These are phyloP conservation scores for Phyllachora maydis DNA, from an alignment of 2,329 filamentous ascomycete species.

Conservation along the genomic window DNA sequence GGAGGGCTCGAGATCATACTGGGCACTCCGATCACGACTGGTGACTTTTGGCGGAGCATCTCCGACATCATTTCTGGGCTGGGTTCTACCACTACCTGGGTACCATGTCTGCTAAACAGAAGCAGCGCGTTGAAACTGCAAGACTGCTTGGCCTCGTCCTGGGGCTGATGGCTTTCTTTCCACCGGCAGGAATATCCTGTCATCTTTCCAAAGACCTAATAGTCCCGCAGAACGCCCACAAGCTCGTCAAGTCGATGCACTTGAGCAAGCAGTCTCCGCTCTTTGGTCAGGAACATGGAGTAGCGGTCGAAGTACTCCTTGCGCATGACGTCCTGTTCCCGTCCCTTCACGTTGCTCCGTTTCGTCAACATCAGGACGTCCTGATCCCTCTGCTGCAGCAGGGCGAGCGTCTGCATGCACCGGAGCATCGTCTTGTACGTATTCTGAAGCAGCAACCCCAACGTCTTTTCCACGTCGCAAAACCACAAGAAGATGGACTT, in stretches of 20 bases:
- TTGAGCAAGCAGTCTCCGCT: constrained; percentile 59
- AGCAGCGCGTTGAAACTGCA: not conserved
- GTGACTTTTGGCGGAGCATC: too few species aligned
- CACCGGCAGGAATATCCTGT: too few species aligned
- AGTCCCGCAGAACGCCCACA: constrained; percentile 67
- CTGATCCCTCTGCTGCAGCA: constrained; percentile 51
- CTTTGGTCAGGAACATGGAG: constrained; percentile 36
- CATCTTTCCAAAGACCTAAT: too few species aligned
- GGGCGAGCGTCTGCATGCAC: constrained; percentile 58
- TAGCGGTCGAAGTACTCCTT: constrained; percentile 50
- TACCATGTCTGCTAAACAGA: constrained; percentile 1
- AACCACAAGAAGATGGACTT: constrained; percentile 84
- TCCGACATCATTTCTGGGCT: too few species aligned
- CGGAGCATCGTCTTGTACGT: constrained; percentile 82
- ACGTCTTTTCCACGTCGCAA: constrained; percentile 58
- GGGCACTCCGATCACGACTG: too few species aligned
- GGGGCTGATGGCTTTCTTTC: too few species aligned
- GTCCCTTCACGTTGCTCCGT: constrained; percentile 67
- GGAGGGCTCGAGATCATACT: too few species aligned
- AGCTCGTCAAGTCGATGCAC: constrained; percentile 67
- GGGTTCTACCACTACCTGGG: too few species aligned
- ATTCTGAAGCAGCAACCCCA: constrained; percentile 52
- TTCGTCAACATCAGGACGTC: constrained; percentile 65
- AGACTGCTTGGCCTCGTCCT: too few species aligned
- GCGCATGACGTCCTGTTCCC: constrained; percentile 62